These are phyloP conservation scores for Hypoxylon sp. DNA, from an alignment of 2,329 filamentous ascomycete species.

Conservation along the genomic window DNA sequence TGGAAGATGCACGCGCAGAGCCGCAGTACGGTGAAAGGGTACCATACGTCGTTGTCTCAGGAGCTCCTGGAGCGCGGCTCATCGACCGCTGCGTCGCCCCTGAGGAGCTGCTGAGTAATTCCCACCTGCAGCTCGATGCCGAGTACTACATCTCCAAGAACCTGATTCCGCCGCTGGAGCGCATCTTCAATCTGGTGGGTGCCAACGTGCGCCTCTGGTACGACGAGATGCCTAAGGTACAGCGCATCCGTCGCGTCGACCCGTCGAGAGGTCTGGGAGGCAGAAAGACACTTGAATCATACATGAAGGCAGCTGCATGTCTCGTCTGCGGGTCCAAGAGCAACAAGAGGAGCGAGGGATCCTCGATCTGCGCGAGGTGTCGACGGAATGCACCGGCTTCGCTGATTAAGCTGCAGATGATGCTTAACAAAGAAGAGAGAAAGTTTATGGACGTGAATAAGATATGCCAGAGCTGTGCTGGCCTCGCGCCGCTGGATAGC, in stretches of 20 bases:
- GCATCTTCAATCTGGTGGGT: constrained; percentile 96
- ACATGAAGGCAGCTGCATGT: constrained; percentile 86
- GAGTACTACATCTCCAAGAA: constrained; percentile 99
- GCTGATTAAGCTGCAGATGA: constrained; percentile 73
- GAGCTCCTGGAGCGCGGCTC: constrained; percentile 86
- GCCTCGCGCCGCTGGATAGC: constrained; percentile 78
- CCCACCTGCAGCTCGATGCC: constrained; percentile 85
- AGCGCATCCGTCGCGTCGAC: constrained; percentile 78
- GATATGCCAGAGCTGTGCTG: constrained; percentile 86
- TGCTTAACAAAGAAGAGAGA: constrained; percentile 74
- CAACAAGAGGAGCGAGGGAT: constrained; percentile 53
- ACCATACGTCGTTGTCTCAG: constrained; percentile 92
- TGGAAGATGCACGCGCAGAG: constrained; percentile 86
- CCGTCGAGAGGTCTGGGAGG: constrained; percentile 50
- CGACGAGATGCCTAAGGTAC: constrained; percentile 95
- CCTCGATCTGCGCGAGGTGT: constrained; percentile 71
- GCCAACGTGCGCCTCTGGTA: constrained; percentile 94
- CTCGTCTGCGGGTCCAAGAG: constrained; percentile 78
- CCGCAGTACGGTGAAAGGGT: constrained; percentile 96
- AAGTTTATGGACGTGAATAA: constrained; percentile 74
- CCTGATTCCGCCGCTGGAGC: constrained; percentile 91
- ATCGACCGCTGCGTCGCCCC: constrained; percentile 93
- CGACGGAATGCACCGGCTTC: constrained; percentile 69
- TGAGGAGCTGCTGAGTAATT: constrained; percentile 82
- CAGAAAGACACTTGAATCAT: constrained; percentile 90